phyloP scores from a whole-genome alignment of 495 filamentous ascomycete genomes.

The Annulohypoxylon moriforme region DNA sequence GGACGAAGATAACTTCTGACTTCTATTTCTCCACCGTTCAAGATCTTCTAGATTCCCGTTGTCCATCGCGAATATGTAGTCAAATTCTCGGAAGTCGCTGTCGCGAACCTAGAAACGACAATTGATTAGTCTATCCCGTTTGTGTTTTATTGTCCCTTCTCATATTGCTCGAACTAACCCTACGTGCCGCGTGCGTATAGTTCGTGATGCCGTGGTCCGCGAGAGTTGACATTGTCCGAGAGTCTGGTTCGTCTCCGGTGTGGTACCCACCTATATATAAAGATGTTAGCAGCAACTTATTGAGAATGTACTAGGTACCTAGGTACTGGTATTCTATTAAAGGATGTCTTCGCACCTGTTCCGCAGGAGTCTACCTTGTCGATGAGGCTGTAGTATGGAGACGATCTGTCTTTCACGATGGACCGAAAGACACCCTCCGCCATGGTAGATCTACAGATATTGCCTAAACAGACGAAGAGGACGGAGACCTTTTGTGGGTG shows the following conservation, averaged over 20 bases:
- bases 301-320: not conserved
- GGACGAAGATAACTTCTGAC: constrained; percentile 54
- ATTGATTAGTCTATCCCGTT: constrained; percentile 8
- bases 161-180: constrained; percentile 59
- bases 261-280: constrained; percentile 73
- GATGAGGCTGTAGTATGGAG: constrained; percentile 68
- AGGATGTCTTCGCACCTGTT: constrained; percentile 61
- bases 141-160: not conserved
- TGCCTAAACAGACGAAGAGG: constrained; percentile 95
- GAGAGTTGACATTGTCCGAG: constrained; percentile 86
- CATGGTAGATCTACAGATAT: constrained; percentile 96
- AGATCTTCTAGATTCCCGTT: constrained; percentile 81
- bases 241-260: constrained; percentile 75
- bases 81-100: constrained; percentile 81
- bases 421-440: constrained; percentile 91
- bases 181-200: constrained; percentile 82
- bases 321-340: not conserved
- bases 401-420: constrained; percentile 64
- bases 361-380: constrained; percentile 86
- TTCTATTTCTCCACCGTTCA: constrained; percentile 65
- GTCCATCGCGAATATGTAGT: constrained; percentile 97
- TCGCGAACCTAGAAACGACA: constrained; percentile 43
- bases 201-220: constrained; percentile 75
- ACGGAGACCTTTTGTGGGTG: constrained; percentile 70
- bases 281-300: not conserved